These are phyloP conservation scores for Gamsiella multidivaricata DNA, from an alignment of 192 early-diverging fungal genomes.

Conservation along the genomic window DNA sequence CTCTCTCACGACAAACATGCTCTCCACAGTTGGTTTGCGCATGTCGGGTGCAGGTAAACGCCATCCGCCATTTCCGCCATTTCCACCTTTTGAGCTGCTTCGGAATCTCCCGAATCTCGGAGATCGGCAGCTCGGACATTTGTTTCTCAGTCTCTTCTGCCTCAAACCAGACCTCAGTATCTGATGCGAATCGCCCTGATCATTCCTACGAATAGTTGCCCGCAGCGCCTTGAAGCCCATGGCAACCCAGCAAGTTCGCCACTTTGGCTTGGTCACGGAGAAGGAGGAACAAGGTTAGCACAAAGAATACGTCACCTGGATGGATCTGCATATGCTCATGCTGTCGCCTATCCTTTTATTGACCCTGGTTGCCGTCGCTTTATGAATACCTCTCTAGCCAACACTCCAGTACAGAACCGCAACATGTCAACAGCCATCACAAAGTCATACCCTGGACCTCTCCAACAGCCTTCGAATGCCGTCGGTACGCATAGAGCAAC, in stretches of 20 bases:
- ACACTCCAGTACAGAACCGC: slow-evolving; percentile 33
- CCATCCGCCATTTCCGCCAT: neutral
- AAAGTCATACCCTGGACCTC: slow-evolving; percentile 55
- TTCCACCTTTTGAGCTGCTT: neutral
- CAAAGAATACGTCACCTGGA: neutral
- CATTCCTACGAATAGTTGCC: slow-evolving; percentile 23
- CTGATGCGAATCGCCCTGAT: neutral
- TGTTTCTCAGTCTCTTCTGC: no score
- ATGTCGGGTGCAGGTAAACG: slow-evolving; percentile 51
- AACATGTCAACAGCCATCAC: slow-evolving; percentile 51
- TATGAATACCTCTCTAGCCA: slow-evolving; percentile 18
- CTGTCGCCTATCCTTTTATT: no score
- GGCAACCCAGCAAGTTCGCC: slow-evolving; percentile 50
- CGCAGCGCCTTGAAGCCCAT: slow-evolving; percentile 51
- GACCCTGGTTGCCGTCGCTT: neutral
- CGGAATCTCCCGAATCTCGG: slow-evolving; percentile 8
- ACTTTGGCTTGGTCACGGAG: slow-evolving; percentile 48
- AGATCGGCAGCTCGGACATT: slow-evolving; percentile 21
- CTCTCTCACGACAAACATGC: slow-evolving; percentile 23
- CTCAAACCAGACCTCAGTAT: no score
- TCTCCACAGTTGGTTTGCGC: slow-evolving; percentile 51
- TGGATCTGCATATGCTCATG: no score
- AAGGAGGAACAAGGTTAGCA: slow-evolving; percentile 51
- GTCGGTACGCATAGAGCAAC: slow-evolving; percentile 54
- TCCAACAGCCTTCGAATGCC: slow-evolving; percentile 47